Conservation (phyloP, 495 filamentous ascomycete genomes). For the Aspergillus saccharolyticus region DNA sequence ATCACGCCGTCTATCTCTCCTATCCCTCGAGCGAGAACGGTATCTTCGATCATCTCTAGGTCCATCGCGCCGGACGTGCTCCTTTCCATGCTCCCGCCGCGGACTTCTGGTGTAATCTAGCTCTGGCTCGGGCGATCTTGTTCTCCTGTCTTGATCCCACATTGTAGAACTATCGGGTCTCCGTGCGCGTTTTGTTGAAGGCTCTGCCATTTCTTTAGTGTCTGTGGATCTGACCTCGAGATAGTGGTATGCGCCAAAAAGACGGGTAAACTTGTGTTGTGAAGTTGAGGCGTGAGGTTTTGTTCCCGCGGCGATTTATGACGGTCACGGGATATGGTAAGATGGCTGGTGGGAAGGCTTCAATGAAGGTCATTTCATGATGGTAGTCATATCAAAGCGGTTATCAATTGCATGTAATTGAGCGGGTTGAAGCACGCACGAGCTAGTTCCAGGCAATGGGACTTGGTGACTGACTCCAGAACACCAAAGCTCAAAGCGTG, state of each 20-base stretch:
- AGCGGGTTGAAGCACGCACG: not conserved
- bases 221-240: not conserved
- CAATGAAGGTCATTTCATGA: not conserved
- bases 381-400: not conserved
- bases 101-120: conserved; percentile 34
- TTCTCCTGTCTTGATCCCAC: conserved; percentile 43
- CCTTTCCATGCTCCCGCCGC: conserved; percentile 29
- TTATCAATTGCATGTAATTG: not conserved
- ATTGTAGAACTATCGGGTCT: conserved; percentile 49
- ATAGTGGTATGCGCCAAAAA: not conserved
- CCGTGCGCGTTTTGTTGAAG: conserved; percentile 50
- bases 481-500: conserved; percentile 11
- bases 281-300: not conserved
- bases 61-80: conserved; percentile 28
- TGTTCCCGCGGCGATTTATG: not conserved
- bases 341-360: not conserved
- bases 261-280: not conserved
- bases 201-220: conserved; percentile 45
- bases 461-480: not conserved
- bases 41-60: conserved; percentile 36
- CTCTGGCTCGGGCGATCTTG: conserved; percentile 25
- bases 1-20: conserved; percentile 36
- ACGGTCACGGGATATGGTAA: not conserved
- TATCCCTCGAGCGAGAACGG: conserved; percentile 41
- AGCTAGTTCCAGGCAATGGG: not conserved